Percentiles rank a stretch among this genome's conserved stretches.
These are phyloP conservation scores for Cryptococcus sp. DNA, from an alignment of 1,284 basidiomycete species.

Conservation along the genomic window DNA sequence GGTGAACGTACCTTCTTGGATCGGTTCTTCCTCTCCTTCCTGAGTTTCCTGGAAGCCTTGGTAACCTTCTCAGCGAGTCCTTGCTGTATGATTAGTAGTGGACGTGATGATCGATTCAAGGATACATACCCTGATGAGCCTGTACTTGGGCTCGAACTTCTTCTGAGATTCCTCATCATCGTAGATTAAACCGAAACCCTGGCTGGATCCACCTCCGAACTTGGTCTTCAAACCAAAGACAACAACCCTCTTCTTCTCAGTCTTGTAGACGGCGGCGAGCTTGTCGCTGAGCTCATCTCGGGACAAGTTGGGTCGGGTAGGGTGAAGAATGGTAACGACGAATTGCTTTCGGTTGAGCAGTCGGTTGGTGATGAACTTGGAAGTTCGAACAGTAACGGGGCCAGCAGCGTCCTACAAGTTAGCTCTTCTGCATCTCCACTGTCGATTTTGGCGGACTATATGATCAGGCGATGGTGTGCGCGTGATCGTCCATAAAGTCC, in stretches of 20 bases:
- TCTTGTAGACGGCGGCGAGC: conserved; percentile 69
- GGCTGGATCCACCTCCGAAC: conserved; percentile 98
- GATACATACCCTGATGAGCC: conserved; percentile 74
- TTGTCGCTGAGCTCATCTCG: conserved; percentile 91
- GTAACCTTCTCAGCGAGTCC: conserved; percentile 80
- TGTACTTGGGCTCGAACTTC: conserved; percentile 96
- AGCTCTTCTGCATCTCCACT: neutral
- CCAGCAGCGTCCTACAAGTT: conserved; percentile 63
- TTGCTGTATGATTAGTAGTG: no score
- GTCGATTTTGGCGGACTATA: neutral
- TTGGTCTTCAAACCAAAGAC: conserved; percentile 74
- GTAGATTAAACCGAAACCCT: conserved; percentile 96
- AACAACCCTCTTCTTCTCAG: conserved; percentile 59
- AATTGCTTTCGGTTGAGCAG: conserved; percentile 85
- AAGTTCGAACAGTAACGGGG: conserved; percentile 93
- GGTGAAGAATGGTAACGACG: conserved; percentile 93
- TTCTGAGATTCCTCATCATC: conserved; percentile 91
- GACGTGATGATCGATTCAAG: neutral
- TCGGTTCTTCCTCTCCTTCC: conserved; percentile 99
- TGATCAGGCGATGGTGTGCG: neutral
- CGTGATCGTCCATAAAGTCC: neutral
- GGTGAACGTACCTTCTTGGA: conserved; percentile 75
- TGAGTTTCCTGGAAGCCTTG: conserved; percentile 91
- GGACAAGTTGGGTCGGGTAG: conserved; percentile 89
- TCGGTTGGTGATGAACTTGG: conserved; percentile 99